Conservation (phyloP, 208 protist genomes). For the Ichthyophonus hoferi region DNA sequence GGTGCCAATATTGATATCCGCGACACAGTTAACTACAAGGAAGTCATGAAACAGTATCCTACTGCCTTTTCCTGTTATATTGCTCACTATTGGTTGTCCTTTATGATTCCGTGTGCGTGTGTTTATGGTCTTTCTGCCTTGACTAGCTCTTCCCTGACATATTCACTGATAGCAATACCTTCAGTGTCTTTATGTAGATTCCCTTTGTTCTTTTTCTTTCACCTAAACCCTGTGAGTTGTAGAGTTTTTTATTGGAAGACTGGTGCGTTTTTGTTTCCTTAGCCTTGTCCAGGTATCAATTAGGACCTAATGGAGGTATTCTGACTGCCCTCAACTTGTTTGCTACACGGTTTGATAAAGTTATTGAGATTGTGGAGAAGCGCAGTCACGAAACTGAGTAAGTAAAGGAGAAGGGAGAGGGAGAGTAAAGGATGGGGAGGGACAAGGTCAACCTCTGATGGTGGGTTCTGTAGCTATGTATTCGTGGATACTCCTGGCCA, state of each 20-base stretch:
- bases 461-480: neutral
- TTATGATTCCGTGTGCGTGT: neutral
- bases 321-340: constrained; percentile 97
- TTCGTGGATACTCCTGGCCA: constrained; percentile 93
- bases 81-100: neutral
- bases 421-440: neutral
- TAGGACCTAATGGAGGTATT: constrained; percentile 97
- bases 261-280: no score
- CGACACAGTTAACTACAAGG: constrained; percentile 95
- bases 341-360: constrained; percentile 93
- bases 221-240: no score
- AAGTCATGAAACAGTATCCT: constrained; percentile 92
- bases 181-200: no score
- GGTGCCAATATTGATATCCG: constrained; percentile 96
- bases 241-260: no score
- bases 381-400: neutral
- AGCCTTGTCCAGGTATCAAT: constrained; percentile 22
- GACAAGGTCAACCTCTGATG: neutral
- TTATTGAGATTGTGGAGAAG: constrained; percentile 52
- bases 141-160: no score
- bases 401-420: neutral
- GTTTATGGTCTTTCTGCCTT: no score
- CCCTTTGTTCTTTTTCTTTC: constrained; percentile 31
- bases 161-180: no score
- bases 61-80: neutral